Base-by-base conservation (phyloP, 208 protist species). In the Crithidia thermophila region DNA sequence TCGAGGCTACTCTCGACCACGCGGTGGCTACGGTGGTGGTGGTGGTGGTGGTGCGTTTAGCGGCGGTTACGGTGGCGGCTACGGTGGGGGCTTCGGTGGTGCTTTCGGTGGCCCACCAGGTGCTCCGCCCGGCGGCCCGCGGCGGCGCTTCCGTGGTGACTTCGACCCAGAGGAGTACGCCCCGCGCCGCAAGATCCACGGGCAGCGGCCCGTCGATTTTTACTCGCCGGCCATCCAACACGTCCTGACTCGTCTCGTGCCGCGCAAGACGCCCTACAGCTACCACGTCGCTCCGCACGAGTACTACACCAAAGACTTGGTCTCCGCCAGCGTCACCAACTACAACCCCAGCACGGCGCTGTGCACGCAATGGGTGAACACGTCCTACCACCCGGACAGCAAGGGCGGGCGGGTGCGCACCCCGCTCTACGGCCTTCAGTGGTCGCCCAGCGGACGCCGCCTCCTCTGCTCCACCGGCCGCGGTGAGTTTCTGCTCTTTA, bases 311-410 rank as follows among this genome's bases (percentile, higher is more conserved):
- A 93, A 96, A 70, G 87, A 96, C 61, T 71, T 94, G 45, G 73
- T 94, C 9, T 76, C 87, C 28, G 82, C 82, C 10, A 64, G 73
- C 25, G 75, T 82, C 21, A 96, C 90, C 11, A 66, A 65, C 61
- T 93, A 87, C 72, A 94, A 94, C 57, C 79, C 87, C n/a, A 90
- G 84, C 71, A 91, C 90, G 2, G 90, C 86, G 2, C 75, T 96
- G 20, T 94, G 87, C 68, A 96, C 90, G 64, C 90, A 96, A 80
- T 96, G 90, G 88, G 87, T 86, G 42, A 92, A 83, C 82, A 94
- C 90, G n/a, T 93, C 87, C 11, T 91, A 84, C 67, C 87, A 94
- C 59, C 90, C 90, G 13, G 90, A 96, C 42, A 75, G 79, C 43
- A 87, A 89, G 30, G 64, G 65, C n/a, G 75, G 73, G 9, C 70